Conservation (phyloP, 1,284 basidiomycete species). For the Sanguinoderma infundibulare region DNA sequence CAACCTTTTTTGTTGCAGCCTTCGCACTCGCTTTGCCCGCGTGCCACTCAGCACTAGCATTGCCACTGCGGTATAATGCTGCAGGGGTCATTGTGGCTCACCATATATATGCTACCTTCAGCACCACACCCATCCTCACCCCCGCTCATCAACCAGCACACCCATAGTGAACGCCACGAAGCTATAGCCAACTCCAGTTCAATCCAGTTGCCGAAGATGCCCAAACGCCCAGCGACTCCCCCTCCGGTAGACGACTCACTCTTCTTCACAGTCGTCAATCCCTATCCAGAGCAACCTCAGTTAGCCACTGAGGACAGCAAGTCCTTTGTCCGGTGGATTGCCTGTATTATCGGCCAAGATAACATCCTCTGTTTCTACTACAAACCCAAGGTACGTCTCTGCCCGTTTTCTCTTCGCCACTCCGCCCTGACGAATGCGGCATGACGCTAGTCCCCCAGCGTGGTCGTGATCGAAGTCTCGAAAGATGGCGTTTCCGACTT, state of each 20-base stretch:
- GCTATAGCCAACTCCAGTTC: not conserved
- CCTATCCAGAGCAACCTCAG: conserved; percentile 62
- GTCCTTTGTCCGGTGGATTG: conserved; percentile 66
- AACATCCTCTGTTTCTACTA: conserved; percentile 59
- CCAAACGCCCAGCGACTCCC: conserved; percentile 58
- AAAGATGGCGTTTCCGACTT: conserved; percentile 41
- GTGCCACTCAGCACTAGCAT: not conserved
- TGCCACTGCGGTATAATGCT: not conserved
- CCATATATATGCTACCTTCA: not conserved
- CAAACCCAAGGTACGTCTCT: conserved; percentile 61
- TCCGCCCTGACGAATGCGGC: not conserved
- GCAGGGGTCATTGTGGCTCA: not conserved
- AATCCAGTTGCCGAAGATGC: conserved; percentile 43
- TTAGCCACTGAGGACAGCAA: conserved; percentile 57
- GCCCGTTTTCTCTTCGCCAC: not conserved
- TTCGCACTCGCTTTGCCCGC: not conserved
- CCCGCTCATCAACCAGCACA: too few relatives aligned
- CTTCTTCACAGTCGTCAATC: conserved; percentile 63
- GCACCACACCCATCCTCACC: not conserved
- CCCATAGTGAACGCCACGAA: not conserved
- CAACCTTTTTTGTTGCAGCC: not conserved
- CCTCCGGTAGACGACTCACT: conserved; percentile 59
- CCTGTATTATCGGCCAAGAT: conserved; percentile 52
- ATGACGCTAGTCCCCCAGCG: conserved; percentile 55
- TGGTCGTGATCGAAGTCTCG: conserved; percentile 65